Base-by-base conservation (phyloP, 2,329 filamentous ascomycete genomes). In the Herpotrichia juniperi region DNA sequence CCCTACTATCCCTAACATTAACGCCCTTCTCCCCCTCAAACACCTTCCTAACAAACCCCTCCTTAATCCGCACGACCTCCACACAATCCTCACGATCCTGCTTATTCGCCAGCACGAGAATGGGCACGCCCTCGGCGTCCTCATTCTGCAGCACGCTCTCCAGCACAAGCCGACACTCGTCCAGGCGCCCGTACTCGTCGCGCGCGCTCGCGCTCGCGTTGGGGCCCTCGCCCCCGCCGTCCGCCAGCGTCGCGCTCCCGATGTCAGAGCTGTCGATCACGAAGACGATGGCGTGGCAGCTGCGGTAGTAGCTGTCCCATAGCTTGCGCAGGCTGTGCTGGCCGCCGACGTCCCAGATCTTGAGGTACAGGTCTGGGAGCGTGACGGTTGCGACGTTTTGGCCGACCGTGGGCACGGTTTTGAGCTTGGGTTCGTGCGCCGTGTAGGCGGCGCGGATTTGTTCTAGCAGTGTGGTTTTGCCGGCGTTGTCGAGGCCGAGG, bases 331-430 rank as follows among this genome's bases (percentile, higher is more conserved):
- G 83, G 24, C 85, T 89, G 69, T 94, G 87, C 76, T 99, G 94
- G 6, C 94, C 94, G 59, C 94, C 94, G 1, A 99, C 91, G 72
- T 99, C 94, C 94, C 94, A 97, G 66, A 99, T 89, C 80, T 97
- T 96, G 69, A 99, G 82, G 80, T 97, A 97, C 86, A 97, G 70
- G 2, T 67, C 66, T 1, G 70, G 67, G 21, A 97, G 83, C 19
- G 89, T 86, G 71, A 99, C 90, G 42, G 93, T 94, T 57, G 91
- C 90, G 59, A 97, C 93, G 76, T 97, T 97, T 74, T 97, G 94
- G 60, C 94, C 94, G 64, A 97, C 93, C 17, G 94, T 99, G 24
- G 94, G 94, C 7, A 97, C 93, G 39, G 93, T 97, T 73, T 94
- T 93, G 62, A 85, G 80, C 56, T 82, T 79, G 79, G 85, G 77